Percentiles rank a stretch among this genome's conserved stretches.
Evolutionary conservation across 169 alveolate species (phyloP).

Genomic region (Neospora caninum): DNA sequence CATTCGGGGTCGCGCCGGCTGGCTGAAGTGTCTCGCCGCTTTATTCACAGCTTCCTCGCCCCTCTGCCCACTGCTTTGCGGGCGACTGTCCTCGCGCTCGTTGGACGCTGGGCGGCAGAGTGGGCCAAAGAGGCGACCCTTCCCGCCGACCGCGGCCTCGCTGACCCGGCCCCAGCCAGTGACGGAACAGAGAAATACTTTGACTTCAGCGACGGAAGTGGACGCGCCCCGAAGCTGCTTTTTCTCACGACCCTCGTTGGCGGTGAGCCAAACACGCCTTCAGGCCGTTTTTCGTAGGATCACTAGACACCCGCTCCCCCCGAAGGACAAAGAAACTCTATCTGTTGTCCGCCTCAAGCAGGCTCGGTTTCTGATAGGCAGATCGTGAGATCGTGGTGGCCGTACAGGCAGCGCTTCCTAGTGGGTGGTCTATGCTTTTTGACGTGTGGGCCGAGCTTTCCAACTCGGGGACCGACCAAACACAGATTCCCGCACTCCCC

Average conservation of each 20-base stretch:
- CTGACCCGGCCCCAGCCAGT: background rate
- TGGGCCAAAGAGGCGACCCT: background rate
- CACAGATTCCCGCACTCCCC: too few relatives aligned
- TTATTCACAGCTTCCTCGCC: background rate
- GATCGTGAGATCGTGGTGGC: too few relatives aligned
- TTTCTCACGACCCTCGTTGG: constrained; percentile 11
- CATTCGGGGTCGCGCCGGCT: background rate
- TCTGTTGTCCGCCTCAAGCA: too few relatives aligned
- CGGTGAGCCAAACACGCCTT: background rate
- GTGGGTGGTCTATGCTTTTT: too few relatives aligned
- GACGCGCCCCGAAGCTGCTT: background rate
- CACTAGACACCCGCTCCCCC: too few relatives aligned
- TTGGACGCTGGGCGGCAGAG: background rate
- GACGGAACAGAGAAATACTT: background rate
- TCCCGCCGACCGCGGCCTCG: background rate
- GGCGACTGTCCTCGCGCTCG: background rate
- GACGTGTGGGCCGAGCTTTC: too few relatives aligned
- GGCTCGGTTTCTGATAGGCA: too few relatives aligned
- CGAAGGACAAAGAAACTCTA: too few relatives aligned
- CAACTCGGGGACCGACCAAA: too few relatives aligned
- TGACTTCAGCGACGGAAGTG: background rate
- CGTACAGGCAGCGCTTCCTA: too few relatives aligned
- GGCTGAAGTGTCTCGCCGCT: background rate
- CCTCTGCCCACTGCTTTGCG: background rate
- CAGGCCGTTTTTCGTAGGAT: too few relatives aligned